These are phyloP conservation scores for Prunus mongolica DNA, from an alignment of 306 rosid species.

Conservation along the genomic window DNA sequence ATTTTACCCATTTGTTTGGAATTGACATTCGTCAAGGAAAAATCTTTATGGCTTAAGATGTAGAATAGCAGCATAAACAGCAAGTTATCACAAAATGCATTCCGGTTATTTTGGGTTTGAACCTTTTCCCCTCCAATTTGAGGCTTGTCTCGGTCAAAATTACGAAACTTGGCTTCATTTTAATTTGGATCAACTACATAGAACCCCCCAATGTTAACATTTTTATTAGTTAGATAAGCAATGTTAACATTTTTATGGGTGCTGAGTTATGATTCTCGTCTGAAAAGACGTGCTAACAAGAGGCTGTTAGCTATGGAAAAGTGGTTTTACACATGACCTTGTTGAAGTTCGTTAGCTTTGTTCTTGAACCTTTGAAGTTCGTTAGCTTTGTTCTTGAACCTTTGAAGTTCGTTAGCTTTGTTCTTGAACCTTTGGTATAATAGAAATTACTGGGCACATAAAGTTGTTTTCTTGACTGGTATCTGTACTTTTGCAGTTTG, in stretches of 20 bases:
- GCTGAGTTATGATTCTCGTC: not conserved
- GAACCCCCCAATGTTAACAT: not conserved
- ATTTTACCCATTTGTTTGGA: not conserved
- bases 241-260: not conserved
- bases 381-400: not conserved
- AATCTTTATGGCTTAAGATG: too few species aligned
- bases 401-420: not conserved
- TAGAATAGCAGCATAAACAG: not conserved
- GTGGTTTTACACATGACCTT: not conserved
- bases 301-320: not conserved
- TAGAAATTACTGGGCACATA: not conserved
- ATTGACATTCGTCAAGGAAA: not conserved
- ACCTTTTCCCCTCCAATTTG: too few species aligned
- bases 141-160: not conserved
- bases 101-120: not conserved
- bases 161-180: not conserved
- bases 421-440: not conserved
- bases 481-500: constrained; percentile 58
- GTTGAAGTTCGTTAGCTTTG: not conserved
- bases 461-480: constrained; percentile 20
- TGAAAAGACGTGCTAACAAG: not conserved
- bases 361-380: not conserved
- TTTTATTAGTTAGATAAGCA: not conserved
- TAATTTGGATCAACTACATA: too few species aligned
- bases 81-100: not conserved